Percentiles rank a stretch among this genome's conserved stretches.
Evolutionary conservation across 176 grass and related monocot genomes (phyloP).

Genomic region (Zizania latifolia): DNA sequence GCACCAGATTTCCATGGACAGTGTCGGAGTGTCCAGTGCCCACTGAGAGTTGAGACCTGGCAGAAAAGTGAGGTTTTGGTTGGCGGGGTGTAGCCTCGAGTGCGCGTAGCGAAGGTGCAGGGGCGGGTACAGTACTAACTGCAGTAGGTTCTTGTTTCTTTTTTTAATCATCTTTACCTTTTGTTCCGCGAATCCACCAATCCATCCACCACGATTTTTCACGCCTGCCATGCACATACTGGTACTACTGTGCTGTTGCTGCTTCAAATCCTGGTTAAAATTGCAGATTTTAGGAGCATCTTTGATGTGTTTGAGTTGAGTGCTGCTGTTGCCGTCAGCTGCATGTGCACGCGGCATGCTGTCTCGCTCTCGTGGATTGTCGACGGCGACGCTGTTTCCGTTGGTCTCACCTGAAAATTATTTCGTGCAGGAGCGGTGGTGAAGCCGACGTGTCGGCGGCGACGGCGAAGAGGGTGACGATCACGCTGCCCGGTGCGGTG

Average conservation of each 20-base stretch:
- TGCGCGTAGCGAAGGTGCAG: neutral
- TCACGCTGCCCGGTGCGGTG: conserved; percentile 42
- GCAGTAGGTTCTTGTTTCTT: neutral
- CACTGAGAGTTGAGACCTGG: too few relatives aligned
- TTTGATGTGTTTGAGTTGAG: too few relatives aligned
- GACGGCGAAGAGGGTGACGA: too few relatives aligned
- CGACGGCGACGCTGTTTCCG: neutral
- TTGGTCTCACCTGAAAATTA: neutral
- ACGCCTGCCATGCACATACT: too few relatives aligned
- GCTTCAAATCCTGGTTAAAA: neutral
- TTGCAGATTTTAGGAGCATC: neutral
- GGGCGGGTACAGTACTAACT: neutral
- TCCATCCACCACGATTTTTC: too few relatives aligned
- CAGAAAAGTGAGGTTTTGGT: too few relatives aligned
- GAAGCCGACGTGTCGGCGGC: neutral
- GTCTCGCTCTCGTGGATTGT: neutral
- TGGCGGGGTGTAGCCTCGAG: neutral
- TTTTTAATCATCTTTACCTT: neutral
- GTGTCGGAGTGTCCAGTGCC: too few relatives aligned
- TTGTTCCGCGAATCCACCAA: too few relatives aligned
- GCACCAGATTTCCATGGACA: too few relatives aligned
- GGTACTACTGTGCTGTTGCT: neutral
- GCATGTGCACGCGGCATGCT: neutral
- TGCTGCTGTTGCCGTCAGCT: neutral
- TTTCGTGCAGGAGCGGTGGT: neutral